Conservation (phyloP, 495 filamentous ascomycete species). For the Penicillium psychrofluorescens region DNA sequence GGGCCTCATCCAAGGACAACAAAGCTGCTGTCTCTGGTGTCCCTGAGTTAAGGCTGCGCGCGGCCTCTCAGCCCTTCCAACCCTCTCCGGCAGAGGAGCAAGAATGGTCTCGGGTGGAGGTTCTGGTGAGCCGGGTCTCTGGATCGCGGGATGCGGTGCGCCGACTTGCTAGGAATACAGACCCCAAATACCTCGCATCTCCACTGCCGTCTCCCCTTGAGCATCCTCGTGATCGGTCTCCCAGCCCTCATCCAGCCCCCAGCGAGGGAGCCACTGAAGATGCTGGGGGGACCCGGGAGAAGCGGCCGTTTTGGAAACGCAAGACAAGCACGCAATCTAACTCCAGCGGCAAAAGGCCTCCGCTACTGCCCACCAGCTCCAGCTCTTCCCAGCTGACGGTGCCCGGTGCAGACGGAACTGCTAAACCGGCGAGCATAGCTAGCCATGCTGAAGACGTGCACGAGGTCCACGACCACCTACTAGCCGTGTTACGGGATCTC, state of each 20-base stretch:
- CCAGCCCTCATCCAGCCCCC: slow-evolving; percentile 28
- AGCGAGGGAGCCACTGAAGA: slow-evolving; percentile 31
- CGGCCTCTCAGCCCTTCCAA: slow-evolving; percentile 19
- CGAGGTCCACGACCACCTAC: slow-evolving; percentile 67
- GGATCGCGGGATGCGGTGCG: slow-evolving; percentile 83
- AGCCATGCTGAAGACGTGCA: slow-evolving; percentile 45
- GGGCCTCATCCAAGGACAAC: slow-evolving; percentile 17
- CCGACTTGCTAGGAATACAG: slow-evolving; percentile 74
- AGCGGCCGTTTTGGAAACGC: slow-evolving; percentile 80
- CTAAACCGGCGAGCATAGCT: slow-evolving; percentile 29
- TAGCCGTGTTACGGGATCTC: slow-evolving; percentile 72
- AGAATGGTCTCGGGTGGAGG: slow-evolving; percentile 81
- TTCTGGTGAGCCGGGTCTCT: slow-evolving; percentile 72
- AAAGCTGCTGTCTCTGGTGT: slow-evolving; percentile 10
- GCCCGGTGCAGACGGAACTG: slow-evolving; percentile 23
- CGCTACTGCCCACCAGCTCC: slow-evolving; percentile 30
- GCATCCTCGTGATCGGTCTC: slow-evolving; percentile 28
- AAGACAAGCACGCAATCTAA: slow-evolving; percentile 52
- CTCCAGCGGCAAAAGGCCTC: slow-evolving; percentile 18
- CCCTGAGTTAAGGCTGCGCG: slow-evolving; percentile 22
- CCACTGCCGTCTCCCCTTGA: slow-evolving; percentile 12
- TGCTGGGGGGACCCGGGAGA: slow-evolving; percentile 5
- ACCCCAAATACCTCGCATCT: slow-evolving; percentile 49
- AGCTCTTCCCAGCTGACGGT: slow-evolving; percentile 51
- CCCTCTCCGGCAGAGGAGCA: slow-evolving; percentile 52